phyloP scores from a whole-genome alignment of 306 rosid genomes.

The Quercus engelmannii region DNA sequence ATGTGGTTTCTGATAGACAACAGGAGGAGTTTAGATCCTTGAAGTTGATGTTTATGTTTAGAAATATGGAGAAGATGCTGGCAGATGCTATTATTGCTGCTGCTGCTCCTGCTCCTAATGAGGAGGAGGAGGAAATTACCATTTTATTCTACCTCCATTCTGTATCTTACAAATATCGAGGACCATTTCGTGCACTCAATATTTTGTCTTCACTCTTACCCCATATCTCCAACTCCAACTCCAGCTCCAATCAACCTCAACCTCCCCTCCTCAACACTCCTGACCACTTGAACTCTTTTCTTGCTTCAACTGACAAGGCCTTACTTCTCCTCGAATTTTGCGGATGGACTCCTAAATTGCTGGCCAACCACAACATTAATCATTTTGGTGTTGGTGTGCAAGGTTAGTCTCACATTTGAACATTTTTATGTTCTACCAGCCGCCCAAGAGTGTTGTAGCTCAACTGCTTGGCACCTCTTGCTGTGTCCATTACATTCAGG shows the following conservation, averaged over 20 bases:
- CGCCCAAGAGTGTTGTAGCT: too few relatives aligned
- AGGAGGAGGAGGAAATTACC: slow-evolving; percentile 45
- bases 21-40: slow-evolving; percentile 44
- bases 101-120: not conserved
- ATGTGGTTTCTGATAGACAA: slow-evolving; percentile 16
- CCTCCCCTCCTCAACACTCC: slow-evolving; percentile 53
- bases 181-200: slow-evolving; percentile 54
- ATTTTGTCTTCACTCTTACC: slow-evolving; percentile 49
- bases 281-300: slow-evolving; percentile 42
- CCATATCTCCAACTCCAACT: slow-evolving; percentile 12
- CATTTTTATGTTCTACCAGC: too few relatives aligned
- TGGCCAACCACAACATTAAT: slow-evolving; percentile 39
- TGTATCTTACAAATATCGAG: slow-evolving; percentile 61
- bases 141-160: slow-evolving; percentile 63
- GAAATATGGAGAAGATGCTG: slow-evolving; percentile 53
- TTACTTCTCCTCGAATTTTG: slow-evolving; percentile 76
- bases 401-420: slow-evolving; percentile 31
- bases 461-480: too few relatives aligned
- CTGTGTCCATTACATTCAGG: too few relatives aligned
- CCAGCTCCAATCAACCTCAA: not conserved
- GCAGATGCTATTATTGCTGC: slow-evolving; percentile 61
- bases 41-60: slow-evolving; percentile 54
- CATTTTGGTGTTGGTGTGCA: slow-evolving; percentile 35
- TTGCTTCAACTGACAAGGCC: slow-evolving; percentile 72
- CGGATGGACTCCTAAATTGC: slow-evolving; percentile 68